Percentiles rank a stretch among this genome's conserved stretches.
Conservation (phyloP, 2,329 filamentous ascomycete species). For the Trichothecium sympodiale region DNA sequence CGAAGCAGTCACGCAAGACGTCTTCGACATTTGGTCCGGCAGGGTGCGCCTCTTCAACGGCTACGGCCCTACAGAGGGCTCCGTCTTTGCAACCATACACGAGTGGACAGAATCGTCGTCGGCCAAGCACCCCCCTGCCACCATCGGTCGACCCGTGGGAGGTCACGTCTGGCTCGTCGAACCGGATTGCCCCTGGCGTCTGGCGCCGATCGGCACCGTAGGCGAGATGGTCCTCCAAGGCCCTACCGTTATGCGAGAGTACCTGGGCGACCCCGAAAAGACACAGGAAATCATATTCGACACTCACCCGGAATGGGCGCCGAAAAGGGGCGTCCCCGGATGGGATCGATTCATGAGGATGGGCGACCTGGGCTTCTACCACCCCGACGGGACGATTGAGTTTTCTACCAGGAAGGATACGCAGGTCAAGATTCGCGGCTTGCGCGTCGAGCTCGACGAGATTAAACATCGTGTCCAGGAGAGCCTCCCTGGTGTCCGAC, state of each 20-base stretch:
- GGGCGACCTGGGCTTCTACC: not conserved
- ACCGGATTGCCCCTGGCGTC: constrained; percentile 14
- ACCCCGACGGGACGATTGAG: constrained; percentile 1
- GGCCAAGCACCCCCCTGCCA: not conserved
- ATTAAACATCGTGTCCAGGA: not conserved
- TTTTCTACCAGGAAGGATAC: constrained; percentile 2
- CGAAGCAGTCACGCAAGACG: constrained; percentile 4
- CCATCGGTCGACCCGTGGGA: not conserved
- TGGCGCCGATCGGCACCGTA: constrained; percentile 6
- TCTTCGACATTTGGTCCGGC: constrained; percentile 5
- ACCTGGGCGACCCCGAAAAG: constrained; percentile 24
- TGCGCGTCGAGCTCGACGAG: constrained; percentile 1
- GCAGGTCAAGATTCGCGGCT: constrained; percentile 3
- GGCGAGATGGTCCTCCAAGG: constrained; percentile 9
- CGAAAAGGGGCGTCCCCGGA: constrained; percentile 1
- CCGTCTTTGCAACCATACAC: constrained; percentile 3
- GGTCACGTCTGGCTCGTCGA: constrained; percentile 19
- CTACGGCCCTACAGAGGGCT: constrained; percentile 6
- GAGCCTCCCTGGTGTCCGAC: not conserved
- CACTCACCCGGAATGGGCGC: constrained; percentile 1
- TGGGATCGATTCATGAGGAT: not conserved
- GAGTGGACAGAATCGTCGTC: constrained; percentile 3
- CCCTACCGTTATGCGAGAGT: constrained; percentile 32
- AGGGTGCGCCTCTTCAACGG: constrained; percentile 4
- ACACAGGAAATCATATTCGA: constrained; percentile 13